Base-by-base conservation (phyloP, 148 eudicot species). In the Talinum fruticosum region DNA sequence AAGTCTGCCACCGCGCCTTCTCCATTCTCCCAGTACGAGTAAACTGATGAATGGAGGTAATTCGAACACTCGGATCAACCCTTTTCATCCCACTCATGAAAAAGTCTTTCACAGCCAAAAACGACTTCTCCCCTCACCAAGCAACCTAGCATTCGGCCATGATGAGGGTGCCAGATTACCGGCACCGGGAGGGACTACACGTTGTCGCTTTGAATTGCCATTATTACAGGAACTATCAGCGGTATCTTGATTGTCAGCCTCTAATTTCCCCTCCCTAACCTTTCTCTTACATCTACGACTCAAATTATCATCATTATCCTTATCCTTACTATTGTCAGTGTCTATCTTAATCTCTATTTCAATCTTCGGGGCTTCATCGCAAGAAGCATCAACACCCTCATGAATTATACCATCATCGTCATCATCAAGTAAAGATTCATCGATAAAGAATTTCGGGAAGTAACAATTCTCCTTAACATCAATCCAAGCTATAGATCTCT, bases 401-500 rank as follows among this genome's bases (percentile, higher is more conserved):
- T 6, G 16, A 19, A n/a, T n/a, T n/a, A 0, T 80, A 33, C 73
- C 78, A 72, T 86, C 79, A 32, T 78, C 75, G 67, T 83, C 76
- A 7, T 86, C 82, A 49, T 74, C 66, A 35, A 57, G 5, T 54
- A 74, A 57, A 10, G 44, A 74, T 35, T 78, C 79, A 75, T 85
- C 81, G 3, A 86, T 80, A 41, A 84, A 82, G 29, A 68, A 66
- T 66, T 83, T 86, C 6, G 96, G 92, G 74, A 89, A 91, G 37
- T 79, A 89, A 54, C 85, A 84, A 6, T 74, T 78, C 0, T 80
- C 88, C 1, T 83, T 33, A 13, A 80, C 75, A 82, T 91, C 90
- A 24, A 85, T 84, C 96, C 96, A 91, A 28, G 90, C 85, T n/a
- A 91, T 79, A 21, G 96, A 88, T 65, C 87, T 72, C 64, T 81